Conservation (phyloP, 2,329 filamentous ascomycete species). For the Emydomyces testavorans region DNA sequence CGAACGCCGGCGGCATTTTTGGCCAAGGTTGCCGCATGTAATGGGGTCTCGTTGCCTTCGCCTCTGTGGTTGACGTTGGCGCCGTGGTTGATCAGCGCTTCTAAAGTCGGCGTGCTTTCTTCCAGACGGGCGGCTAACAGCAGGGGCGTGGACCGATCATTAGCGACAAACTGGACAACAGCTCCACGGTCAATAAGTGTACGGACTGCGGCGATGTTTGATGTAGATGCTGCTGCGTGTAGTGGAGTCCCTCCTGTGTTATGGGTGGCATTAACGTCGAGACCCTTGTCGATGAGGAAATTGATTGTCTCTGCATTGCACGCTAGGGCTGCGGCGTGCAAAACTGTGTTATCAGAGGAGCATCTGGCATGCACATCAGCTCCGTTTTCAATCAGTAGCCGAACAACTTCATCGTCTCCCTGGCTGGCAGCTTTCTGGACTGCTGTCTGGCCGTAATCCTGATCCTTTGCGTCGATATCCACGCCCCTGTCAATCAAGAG, state of each 20-base stretch:
- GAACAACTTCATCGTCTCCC: conserved; percentile 1
- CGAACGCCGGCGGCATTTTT: not conserved
- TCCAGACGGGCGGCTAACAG: not conserved
- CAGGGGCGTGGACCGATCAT: not conserved
- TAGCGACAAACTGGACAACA: not conserved
- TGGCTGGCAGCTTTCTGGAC: not conserved
- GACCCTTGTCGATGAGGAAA: conserved; percentile 1
- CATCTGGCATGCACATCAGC: conserved; percentile 5
- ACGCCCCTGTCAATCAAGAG: conserved; percentile 10
- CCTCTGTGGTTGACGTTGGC: not conserved
- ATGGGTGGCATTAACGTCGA: not conserved
- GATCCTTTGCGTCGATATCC: not conserved
- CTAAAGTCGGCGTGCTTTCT: not conserved
- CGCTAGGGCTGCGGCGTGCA: not conserved
- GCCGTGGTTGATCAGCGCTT: conserved; percentile 2
- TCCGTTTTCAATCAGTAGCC: conserved; percentile 7
- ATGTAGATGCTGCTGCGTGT: not conserved
- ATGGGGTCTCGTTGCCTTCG: not conserved
- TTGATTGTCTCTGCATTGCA: conserved; percentile 2
- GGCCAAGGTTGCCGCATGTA: not conserved
- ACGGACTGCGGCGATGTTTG: not conserved
- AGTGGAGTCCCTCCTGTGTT: not conserved
- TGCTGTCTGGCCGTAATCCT: not conserved
- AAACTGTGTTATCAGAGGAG: not conserved
- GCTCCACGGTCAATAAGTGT: conserved; percentile 6